Conservation (phyloP, 345 rosid species). For the Pelargonium nanum region DNA sequence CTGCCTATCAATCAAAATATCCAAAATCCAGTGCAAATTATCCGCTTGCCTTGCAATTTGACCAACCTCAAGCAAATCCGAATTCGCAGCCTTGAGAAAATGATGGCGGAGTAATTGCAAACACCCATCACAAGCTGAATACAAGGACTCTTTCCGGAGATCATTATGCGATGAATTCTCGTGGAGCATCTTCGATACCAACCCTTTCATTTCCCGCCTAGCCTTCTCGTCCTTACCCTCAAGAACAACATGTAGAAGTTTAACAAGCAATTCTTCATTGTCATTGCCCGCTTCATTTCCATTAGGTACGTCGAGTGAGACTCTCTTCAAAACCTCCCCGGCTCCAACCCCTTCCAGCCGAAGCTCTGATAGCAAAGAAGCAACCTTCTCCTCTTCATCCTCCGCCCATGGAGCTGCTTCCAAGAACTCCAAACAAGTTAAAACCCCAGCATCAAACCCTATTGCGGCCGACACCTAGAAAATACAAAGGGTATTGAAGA, state of each 20-base stretch:
- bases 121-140: slow-evolving; percentile 75
- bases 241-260: slow-evolving; percentile 80
- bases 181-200: slow-evolving; percentile 87
- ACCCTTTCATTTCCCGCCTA: slow-evolving; percentile 91
- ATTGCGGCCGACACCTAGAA: slow-evolving; percentile 87
- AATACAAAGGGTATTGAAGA: no score
- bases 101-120: slow-evolving; percentile 52
- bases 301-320: slow-evolving; percentile 52
- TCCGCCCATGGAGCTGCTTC: slow-evolving; percentile 99
- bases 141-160: slow-evolving; percentile 76
- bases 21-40: slow-evolving; percentile 91
- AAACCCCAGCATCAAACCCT: slow-evolving; percentile 92
- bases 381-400: slow-evolving; percentile 92
- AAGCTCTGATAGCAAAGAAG: slow-evolving; percentile 70
- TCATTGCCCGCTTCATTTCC: slow-evolving; percentile 45
- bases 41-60: slow-evolving; percentile 92
- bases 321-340: slow-evolving; percentile 86
- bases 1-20: slow-evolving; percentile 83
- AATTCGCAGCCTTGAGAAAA: slow-evolving; percentile 63
- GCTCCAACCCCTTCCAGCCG: slow-evolving; percentile 88
- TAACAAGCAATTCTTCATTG: slow-evolving; percentile 69
- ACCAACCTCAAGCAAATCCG: slow-evolving; percentile 46
- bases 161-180: slow-evolving; percentile 84
- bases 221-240: slow-evolving; percentile 98
- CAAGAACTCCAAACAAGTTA: slow-evolving; percentile 87